Evolutionary conservation across 2,329 filamentous ascomycete genomes (phyloP), one percentile per base, ranked within the genome.

Genomic region (Talaromyces sp.): DNA sequence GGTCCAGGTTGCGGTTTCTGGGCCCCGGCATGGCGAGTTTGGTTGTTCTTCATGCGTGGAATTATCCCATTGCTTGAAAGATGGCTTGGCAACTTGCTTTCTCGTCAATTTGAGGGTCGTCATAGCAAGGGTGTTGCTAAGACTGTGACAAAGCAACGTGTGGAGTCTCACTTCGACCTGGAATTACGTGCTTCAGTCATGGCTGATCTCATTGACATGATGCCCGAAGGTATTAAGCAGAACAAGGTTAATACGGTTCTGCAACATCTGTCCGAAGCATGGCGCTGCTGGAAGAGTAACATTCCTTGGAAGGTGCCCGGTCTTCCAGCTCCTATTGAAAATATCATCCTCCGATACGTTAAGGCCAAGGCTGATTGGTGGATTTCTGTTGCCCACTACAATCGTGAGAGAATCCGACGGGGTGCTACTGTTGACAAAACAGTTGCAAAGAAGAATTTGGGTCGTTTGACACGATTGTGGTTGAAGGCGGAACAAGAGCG

Each of bases 331-430:
- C 94, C 95, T 0, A 98, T 99, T 68, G 95, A 99, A 80, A 99
- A 98, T 74, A 97, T 99, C 72, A 99, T 99, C 73, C 84, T 99
- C 68, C 91, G 95, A 73, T 99, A 99, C 72, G 96, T 99, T 72
- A 99, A 99, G 84, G 94, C 93, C 70, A 99, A 99, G 84, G 95
- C 95, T 19, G 95, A 99, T 77, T 99, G 95, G 96, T 99, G 95
- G 95, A 94, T 99, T 67, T 98, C 93, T 25, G 96, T 99, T 37
- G 95, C 95, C 11, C 95, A 99, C 76, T 99, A 99, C 83, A 99
- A 99, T 76, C 90, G 95, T 73, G 95, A 99, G 82, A 90, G 95
- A 77, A 99, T 99, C 73, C 88, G 95, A 71, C 87, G 95, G 78
- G 96, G 95, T 74, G 96, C 95, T 2, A 99, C 95, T 1, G 95